Percentiles rank a stretch among this genome's conserved stretches.
Evolutionary conservation across 805 yeast species (phyloP).

Genomic region (Starmerella ratchasimensis): DNA sequence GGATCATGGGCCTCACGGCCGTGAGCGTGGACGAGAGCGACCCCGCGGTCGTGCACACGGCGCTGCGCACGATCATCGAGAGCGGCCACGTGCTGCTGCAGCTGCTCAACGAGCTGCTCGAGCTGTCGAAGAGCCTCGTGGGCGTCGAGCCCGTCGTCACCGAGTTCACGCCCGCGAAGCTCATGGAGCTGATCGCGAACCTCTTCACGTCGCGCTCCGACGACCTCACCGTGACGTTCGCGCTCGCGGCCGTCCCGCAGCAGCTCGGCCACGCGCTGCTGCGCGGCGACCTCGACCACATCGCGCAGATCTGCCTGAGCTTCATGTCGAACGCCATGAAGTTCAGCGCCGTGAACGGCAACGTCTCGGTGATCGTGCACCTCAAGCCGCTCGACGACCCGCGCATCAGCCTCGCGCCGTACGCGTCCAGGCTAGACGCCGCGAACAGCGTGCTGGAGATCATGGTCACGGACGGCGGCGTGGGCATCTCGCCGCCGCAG

Average conservation of each 20-base stretch:
- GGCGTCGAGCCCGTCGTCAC: slow-evolving; percentile 74
- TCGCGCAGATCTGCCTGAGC: slow-evolving; percentile 83
- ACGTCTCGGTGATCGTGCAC: slow-evolving; percentile 20
- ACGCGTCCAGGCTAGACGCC: slow-evolving; percentile 4
- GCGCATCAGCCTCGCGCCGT: slow-evolving; percentile 6
- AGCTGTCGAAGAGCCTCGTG: slow-evolving; percentile 79
- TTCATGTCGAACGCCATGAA: slow-evolving; percentile 82
- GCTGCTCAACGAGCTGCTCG: slow-evolving; percentile 76
- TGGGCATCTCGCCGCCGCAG: slow-evolving; percentile 73
- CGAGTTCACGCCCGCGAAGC: slow-evolving; percentile 61
- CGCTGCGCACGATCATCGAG: slow-evolving; percentile 68
- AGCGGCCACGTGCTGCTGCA: slow-evolving; percentile 86
- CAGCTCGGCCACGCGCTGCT: slow-evolving; percentile 37
- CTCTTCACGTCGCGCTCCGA: slow-evolving; percentile 43
- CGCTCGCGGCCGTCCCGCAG: slow-evolving; percentile 45
- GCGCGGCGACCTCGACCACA: slow-evolving; percentile 78
- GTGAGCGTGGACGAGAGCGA: slow-evolving; percentile 83
- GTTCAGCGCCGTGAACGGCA: slow-evolving; percentile 57
- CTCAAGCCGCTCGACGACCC: slow-evolving; percentile 11
- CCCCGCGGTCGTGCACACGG: slow-evolving; percentile 49
- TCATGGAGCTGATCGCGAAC: slow-evolving; percentile 67
- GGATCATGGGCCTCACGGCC: slow-evolving; percentile 92
- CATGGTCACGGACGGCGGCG: slow-evolving; percentile 79
- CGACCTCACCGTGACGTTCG: slow-evolving; percentile 60
- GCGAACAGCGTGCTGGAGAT: slow-evolving; percentile 35